phyloP scores from a whole-genome alignment of 1,284 basidiomycete species.

The Boletus subluridellus region DNA sequence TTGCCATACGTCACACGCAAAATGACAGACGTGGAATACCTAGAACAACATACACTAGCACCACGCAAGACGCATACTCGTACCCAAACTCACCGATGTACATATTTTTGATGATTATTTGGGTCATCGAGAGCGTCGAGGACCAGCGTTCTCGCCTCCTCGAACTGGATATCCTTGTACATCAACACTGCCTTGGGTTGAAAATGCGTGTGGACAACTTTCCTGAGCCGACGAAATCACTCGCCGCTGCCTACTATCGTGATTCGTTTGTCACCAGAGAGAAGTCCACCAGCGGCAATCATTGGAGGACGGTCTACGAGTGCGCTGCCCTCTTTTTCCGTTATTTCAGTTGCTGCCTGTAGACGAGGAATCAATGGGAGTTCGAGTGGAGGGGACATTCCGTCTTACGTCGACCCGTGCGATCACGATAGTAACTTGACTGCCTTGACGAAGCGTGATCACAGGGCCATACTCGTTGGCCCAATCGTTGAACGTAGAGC shows the following conservation, averaged over 20 bases:
- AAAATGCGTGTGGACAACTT: conserved; percentile 40
- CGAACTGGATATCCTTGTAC: too few species aligned
- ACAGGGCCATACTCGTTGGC: conserved; percentile 36
- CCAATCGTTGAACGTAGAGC: conserved; percentile 26
- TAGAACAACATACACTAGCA: conserved; percentile 19
- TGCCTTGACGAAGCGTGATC: conserved; percentile 31
- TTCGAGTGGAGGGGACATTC: not conserved
- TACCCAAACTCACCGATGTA: conserved; percentile 23
- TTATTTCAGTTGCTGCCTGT: conserved; percentile 36
- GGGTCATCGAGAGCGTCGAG: conserved; percentile 40
- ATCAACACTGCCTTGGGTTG: conserved; percentile 27
- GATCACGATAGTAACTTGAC: conserved; percentile 29
- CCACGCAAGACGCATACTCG: not conserved
- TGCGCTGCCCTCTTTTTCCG: conserved; percentile 37
- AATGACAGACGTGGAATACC: conserved; percentile 62
- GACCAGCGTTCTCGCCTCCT: conserved; percentile 36
- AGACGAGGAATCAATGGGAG: not conserved
- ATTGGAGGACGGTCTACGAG: conserved; percentile 35
- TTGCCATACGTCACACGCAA: conserved; percentile 66
- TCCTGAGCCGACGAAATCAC: conserved; percentile 31
- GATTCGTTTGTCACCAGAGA: conserved; percentile 31
- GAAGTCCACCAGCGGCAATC: conserved; percentile 31
- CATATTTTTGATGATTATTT: conserved; percentile 33
- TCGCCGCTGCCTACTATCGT: conserved; percentile 24
- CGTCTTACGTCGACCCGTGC: conserved; percentile 30